Evolutionary conservation across 2,329 filamentous ascomycete species (phyloP).

Genomic region (Lecanicillium sp.): DNA sequence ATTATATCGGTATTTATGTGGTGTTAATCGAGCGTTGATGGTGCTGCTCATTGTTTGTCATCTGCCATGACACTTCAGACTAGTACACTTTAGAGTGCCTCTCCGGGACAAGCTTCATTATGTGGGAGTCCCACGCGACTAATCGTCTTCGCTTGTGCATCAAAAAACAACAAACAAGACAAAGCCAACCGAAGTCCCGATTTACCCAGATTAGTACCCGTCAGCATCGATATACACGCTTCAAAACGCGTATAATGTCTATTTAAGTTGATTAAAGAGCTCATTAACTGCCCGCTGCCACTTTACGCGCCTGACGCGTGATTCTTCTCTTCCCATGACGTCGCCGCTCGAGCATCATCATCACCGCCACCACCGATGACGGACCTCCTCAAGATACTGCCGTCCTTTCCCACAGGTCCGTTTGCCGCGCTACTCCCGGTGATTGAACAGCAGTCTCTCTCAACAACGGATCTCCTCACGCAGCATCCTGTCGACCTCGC

Average conservation of each 20-base stretch:
- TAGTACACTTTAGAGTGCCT: too few relatives aligned
- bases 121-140: too few relatives aligned
- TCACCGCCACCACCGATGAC: constrained; percentile 53
- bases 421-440: constrained; percentile 72
- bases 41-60: too few relatives aligned
- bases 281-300: neutral
- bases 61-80: too few relatives aligned
- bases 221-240: neutral
- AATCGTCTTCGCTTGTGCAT: too few relatives aligned
- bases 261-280: neutral
- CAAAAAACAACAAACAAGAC: neutral
- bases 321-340: constrained; percentile 3
- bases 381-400: constrained; percentile 78
- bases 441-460: constrained; percentile 72
- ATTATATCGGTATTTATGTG: too few relatives aligned
- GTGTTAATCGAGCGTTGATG: too few relatives aligned
- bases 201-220: neutral
- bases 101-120: too few relatives aligned
- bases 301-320: constrained; percentile 11
- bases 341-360: constrained; percentile 6
- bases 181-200: neutral
- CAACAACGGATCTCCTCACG: constrained; percentile 77
- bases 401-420: constrained; percentile 65
- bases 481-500: constrained; percentile 78
- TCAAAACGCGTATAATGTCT: neutral